Evolutionary conservation across 495 filamentous ascomycete species (phyloP), one percentile per base, ranked within the genome.

Genomic region (Endocarpon pusillum): DNA sequence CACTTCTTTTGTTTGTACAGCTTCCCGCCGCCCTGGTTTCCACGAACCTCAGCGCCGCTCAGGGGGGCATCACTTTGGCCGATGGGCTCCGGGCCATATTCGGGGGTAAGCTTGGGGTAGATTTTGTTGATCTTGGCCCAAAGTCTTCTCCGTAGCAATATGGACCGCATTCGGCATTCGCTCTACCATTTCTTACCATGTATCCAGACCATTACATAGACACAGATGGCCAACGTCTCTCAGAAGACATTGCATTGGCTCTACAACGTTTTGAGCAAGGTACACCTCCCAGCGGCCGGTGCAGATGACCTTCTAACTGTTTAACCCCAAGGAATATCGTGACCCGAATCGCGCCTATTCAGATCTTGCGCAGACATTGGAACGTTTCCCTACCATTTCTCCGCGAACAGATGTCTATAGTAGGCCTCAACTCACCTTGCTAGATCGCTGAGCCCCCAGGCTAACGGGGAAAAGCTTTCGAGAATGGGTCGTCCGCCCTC

Each of bases 321-420:
- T 33, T 27, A 42, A 10, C 26, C 38, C 3, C 6, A 40, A 94
- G 87, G 83, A 94, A 67, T 96, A 97, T 48, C 75, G 72, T 42
- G 82, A 94, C 59, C 73, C 83, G 31, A 85, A 84, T 47, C 81
- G 84, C 20, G 82, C 86, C 35, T 94, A 94, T 59, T 76, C 78
- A 50, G 87, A 96, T 52, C 75, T 92, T 42, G 85, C 77, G 43
- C 75, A 78, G 49, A 71, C 73, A 19, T 71, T 97, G 17, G 71
- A 79, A 6, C 69, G 82, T 38, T 82, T 87, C 47, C 78, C 85
- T 8, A 79, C 81, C 5, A 67, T 97, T 19, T 76, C 76, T 2
- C 83, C 86, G n/a, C 71, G 81, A 40, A 97, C 91, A 24, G 83
- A 94, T 50, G 89, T 96, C 33, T 92, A 96, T 57, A 96, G 86